These are phyloP conservation scores for Hypholoma sublateritium DNA, from an alignment of 768 basidiomycete species.

Conservation along the genomic window DNA sequence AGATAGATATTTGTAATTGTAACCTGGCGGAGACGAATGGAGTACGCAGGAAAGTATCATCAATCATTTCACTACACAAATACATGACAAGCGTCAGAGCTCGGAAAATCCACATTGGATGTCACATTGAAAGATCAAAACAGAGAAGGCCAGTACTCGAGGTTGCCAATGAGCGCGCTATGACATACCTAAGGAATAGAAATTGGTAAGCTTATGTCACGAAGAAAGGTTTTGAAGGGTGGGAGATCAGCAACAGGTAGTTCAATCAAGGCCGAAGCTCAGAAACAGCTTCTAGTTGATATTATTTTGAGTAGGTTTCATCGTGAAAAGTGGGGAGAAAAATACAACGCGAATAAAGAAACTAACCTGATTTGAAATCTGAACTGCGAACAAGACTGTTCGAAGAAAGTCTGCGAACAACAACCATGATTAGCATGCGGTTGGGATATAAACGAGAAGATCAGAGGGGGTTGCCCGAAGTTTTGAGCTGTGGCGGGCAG, in stretches of 20 bases:
- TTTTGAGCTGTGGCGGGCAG: slow-evolving; percentile 90
- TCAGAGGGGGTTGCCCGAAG: slow-evolving; percentile 83
- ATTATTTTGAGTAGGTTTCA: slow-evolving; percentile 46
- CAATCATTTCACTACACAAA: no score
- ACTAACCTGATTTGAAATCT: not conserved
- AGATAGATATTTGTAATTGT: not conserved
- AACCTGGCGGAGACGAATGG: no score
- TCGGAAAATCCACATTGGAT: slow-evolving; percentile 1
- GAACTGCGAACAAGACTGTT: no score
- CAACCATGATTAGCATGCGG: slow-evolving; percentile 14
- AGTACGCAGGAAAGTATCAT: no score
- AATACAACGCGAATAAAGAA: not conserved
- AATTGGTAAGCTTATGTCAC: not conserved
- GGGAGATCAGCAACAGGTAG: slow-evolving; percentile 18
- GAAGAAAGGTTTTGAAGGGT: not conserved
- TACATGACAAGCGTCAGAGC: slow-evolving; percentile 1
- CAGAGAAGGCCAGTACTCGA: no score
- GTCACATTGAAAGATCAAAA: not conserved
- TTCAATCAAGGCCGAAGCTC: slow-evolving; percentile 68
- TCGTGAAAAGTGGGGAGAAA: slow-evolving; percentile 26
- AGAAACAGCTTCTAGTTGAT: slow-evolving; percentile 93
- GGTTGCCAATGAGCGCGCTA: not conserved
- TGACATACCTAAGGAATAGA: slow-evolving; percentile 9
- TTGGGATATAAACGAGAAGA: slow-evolving; percentile 8
- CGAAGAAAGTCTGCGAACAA: not conserved